Percentiles rank a stretch among this genome's conserved stretches.
Conservation (phyloP, 75 land plant species). For the Pseudotsuga menziesii region DNA sequence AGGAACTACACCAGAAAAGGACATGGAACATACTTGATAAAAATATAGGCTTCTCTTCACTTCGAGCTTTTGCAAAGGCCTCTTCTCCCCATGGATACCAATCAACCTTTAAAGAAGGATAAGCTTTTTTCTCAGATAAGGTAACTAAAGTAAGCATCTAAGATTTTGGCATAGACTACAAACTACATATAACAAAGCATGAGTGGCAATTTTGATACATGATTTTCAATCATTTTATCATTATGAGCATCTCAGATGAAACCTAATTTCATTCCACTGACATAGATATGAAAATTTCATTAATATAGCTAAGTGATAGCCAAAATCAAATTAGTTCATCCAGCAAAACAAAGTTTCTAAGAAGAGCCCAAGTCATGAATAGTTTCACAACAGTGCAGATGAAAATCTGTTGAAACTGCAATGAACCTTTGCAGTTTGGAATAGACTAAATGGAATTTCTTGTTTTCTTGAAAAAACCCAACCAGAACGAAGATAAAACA, state of each 20-base stretch:
- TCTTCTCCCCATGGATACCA: constrained; percentile 99
- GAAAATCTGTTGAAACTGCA: neutral
- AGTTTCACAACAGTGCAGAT: neutral
- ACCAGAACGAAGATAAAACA: neutral
- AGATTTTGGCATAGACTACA: neutral
- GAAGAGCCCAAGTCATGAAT: neutral
- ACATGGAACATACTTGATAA: constrained; percentile 65
- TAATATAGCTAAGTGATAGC: neutral
- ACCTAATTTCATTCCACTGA: neutral
- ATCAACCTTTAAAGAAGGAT: constrained; percentile 52
- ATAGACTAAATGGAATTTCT: neutral
- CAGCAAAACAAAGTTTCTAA: neutral
- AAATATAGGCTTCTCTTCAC: constrained; percentile 89
- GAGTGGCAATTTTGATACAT: neutral
- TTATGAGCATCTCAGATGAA: too few relatives aligned
- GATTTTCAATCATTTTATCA: neutral
- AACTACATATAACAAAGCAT: neutral
- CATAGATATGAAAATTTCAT: neutral
- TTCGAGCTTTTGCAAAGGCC: constrained; percentile 83
- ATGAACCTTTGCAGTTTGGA: neutral
- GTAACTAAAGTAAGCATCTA: neutral
- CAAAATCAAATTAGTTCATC: too few relatives aligned
- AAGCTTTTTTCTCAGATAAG: neutral
- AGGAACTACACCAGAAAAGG: constrained; percentile 8
- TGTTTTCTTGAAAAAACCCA: neutral